Evolutionary conservation across 2,329 filamentous ascomycete species (phyloP).

Genomic region (Coniella lustricola): DNA sequence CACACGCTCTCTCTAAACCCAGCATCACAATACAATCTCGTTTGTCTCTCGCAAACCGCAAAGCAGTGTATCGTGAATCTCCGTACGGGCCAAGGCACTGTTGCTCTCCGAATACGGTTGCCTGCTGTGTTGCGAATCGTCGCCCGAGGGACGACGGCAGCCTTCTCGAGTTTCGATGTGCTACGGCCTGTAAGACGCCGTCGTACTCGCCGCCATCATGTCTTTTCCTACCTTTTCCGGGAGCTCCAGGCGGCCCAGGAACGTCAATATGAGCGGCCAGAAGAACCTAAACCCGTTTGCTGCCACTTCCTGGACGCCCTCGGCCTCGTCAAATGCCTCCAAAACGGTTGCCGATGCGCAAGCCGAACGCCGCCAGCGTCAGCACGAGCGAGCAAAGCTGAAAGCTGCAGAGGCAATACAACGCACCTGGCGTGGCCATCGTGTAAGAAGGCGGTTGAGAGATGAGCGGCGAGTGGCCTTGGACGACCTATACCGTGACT

Average conservation of each 20-base stretch:
- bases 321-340: constrained; percentile 57
- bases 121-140: neutral
- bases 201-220: constrained; percentile 46
- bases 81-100: too few relatives aligned
- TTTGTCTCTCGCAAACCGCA: too few relatives aligned
- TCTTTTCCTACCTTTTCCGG: constrained; percentile 82
- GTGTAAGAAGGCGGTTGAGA: constrained; percentile 51
- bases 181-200: neutral
- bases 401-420: constrained; percentile 72
- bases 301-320: constrained; percentile 50
- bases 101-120: too few relatives aligned
- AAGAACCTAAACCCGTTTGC: constrained; percentile 69
- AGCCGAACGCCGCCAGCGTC: constrained; percentile 72
- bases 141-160: neutral
- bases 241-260: constrained; percentile 73
- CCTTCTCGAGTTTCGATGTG: neutral
- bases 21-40: too few relatives aligned
- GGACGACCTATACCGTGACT: constrained; percentile 49
- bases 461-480: constrained; percentile 52
- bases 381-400: constrained; percentile 70
- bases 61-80: too few relatives aligned
- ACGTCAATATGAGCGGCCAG: constrained; percentile 90
- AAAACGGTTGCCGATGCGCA: constrained; percentile 79
- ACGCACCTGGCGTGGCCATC: constrained; percentile 73
- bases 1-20: too few relatives aligned